These are phyloP conservation scores for Arbutus unedo DNA, from an alignment of 148 eudicot genomes.

Conservation along the genomic window DNA sequence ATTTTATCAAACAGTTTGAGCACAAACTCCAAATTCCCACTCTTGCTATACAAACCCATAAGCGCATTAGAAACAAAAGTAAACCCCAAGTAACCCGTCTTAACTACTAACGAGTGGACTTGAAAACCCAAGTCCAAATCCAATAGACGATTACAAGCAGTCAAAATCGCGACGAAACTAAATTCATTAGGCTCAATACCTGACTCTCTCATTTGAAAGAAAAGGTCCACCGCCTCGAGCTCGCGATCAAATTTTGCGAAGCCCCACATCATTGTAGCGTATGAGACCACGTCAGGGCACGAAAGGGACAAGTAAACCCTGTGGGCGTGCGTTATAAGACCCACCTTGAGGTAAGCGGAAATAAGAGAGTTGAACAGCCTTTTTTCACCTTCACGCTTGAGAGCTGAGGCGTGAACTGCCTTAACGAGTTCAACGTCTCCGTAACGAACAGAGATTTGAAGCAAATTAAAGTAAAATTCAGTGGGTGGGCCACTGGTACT, in stretches of 20 bases:
- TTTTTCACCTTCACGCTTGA: constrained; percentile 45
- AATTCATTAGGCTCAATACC: constrained; percentile 69
- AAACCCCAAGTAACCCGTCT: constrained; percentile 41
- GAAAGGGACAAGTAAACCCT: constrained; percentile 37
- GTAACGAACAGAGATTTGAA: constrained; percentile 40
- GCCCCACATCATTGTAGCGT: constrained; percentile 52
- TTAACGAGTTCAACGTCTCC: constrained; percentile 42
- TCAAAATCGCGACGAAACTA: constrained; percentile 64
- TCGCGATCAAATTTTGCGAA: constrained; percentile 47
- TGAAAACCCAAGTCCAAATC: constrained; percentile 55
- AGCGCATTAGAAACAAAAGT: constrained; percentile 59
- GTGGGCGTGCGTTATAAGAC: constrained; percentile 41
- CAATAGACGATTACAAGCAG: constrained; percentile 54
- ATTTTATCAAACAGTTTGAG: constrained; percentile 64
- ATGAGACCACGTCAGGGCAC: constrained; percentile 68
- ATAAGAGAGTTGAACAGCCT: constrained; percentile 43
- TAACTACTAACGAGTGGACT: constrained; percentile 57
- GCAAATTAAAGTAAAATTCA: constrained; percentile 37
- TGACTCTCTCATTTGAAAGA: constrained; percentile 48
- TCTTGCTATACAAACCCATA: constrained; percentile 55
- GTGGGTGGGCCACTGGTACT: constrained; percentile 15
- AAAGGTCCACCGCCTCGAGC: constrained; percentile 49
- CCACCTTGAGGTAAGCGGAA: constrained; percentile 56
- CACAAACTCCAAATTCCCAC: constrained; percentile 46
- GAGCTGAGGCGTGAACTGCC: constrained; percentile 59